Evolutionary conservation across 176 grass and related monocot genomes (phyloP).

Genomic region (Canna indica): DNA sequence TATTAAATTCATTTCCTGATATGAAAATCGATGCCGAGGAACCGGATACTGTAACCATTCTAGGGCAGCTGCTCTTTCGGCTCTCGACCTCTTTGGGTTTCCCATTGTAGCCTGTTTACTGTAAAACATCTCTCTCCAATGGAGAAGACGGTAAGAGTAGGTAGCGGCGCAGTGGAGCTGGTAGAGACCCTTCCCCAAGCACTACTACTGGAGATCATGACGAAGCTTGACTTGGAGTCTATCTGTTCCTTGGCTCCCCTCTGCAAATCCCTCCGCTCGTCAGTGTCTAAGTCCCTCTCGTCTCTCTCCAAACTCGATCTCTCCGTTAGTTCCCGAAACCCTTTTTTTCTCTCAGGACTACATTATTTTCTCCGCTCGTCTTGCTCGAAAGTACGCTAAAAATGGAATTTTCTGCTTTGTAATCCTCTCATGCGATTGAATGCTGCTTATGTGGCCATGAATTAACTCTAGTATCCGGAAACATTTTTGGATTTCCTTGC

Average conservation of each 20-base stretch:
- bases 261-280: constrained; percentile 49
- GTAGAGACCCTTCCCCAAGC: constrained; percentile 54
- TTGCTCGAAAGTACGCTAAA: constrained; percentile 2
- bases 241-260: constrained; percentile 66
- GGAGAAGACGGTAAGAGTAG: constrained; percentile 2
- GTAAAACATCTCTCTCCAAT: no score
- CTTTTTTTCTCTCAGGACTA: background rate
- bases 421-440: background rate
- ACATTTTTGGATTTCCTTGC: background rate
- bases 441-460: background rate
- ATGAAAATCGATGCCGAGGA: no score
- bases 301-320: constrained; percentile 34
- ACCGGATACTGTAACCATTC: no score
- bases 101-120: no score
- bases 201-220: constrained; percentile 58
- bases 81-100: no score
- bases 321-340: constrained; percentile 19
- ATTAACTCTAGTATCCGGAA: background rate
- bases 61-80: no score
- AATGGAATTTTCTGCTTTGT: background rate
- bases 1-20: no score
- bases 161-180: constrained; percentile 2
- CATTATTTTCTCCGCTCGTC: background rate
- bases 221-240: constrained; percentile 58
- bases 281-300: constrained; percentile 25